These are phyloP conservation scores for Aspergillus pseudoglaucus DNA, from an alignment of 2,329 filamentous ascomycete species.

Conservation along the genomic window DNA sequence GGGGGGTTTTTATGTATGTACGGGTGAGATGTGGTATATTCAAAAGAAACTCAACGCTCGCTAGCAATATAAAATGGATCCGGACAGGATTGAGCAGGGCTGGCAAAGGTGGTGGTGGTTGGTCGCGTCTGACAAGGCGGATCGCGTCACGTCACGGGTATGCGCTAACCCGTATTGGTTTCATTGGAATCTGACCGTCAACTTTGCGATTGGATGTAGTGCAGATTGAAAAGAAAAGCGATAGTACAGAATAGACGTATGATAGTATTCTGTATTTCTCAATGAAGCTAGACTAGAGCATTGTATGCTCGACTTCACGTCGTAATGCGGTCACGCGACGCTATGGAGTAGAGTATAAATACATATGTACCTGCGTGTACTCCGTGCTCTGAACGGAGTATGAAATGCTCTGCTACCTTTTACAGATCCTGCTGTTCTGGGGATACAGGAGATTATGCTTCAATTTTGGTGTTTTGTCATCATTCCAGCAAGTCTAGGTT, in stretches of 20 bases:
- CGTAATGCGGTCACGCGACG: not conserved
- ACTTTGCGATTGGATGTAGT: not conserved
- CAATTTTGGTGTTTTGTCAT: no score
- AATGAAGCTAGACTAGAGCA: no score
- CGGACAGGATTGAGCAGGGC: not conserved
- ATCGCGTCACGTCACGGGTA: conserved; percentile 7
- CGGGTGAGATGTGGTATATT: no score
- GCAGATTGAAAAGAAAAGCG: not conserved
- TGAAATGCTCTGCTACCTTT: no score
- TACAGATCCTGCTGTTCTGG: no score
- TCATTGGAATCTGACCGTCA: conserved; percentile 13
- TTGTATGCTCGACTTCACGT: no score
- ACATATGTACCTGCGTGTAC: no score
- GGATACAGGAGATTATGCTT: no score
- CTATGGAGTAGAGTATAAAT: no score
- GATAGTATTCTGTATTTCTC: not conserved
- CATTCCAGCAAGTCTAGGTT: no score
- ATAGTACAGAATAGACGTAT: not conserved
- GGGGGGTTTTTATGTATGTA: no score
- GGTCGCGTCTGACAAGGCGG: conserved; percentile 5
- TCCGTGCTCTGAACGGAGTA: no score
- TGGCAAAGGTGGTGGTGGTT: conserved; percentile 6
- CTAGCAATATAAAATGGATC: not conserved
- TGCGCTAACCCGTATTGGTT: conserved; percentile 23
- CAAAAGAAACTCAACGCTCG: not conserved